Evolutionary conservation across 108 stramenopile genomes (phyloP).

Genomic region (Pseudonitzschia pungens): DNA sequence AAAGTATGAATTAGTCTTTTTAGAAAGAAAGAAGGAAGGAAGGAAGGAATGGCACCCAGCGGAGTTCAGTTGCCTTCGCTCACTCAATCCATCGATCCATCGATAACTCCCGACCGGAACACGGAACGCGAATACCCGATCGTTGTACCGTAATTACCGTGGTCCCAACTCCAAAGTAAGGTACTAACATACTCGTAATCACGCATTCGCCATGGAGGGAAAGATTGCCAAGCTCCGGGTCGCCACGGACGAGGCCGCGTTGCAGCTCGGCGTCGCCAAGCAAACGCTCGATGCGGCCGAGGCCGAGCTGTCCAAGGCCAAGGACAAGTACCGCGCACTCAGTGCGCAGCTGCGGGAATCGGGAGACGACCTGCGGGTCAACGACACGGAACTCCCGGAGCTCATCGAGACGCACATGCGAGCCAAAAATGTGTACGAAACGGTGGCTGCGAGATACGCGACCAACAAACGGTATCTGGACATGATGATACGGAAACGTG

Average conservation of each 20-base stretch:
- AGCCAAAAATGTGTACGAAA: slow-evolving; percentile 51
- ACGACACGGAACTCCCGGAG: slow-evolving; percentile 72
- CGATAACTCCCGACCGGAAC: too few relatives aligned
- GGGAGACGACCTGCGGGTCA: slow-evolving; percentile 51
- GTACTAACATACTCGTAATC: too few relatives aligned
- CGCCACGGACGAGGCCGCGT: slow-evolving; percentile 40
- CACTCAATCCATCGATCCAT: too few relatives aligned
- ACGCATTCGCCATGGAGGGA: slow-evolving; percentile 37
- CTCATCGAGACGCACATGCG: slow-evolving; percentile 44
- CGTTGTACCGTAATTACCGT: not conserved
- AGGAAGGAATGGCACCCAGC: too few relatives aligned
- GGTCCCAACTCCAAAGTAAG: too few relatives aligned
- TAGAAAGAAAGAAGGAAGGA: too few relatives aligned
- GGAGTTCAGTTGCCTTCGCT: too few relatives aligned
- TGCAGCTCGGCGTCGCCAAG: slow-evolving; percentile 19
- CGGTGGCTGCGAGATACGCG: slow-evolving; percentile 43
- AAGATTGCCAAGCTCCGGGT: slow-evolving; percentile 36
- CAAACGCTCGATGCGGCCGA: slow-evolving; percentile 26
- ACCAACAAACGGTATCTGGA: slow-evolving; percentile 60
- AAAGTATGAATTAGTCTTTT: too few relatives aligned
- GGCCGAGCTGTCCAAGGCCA: slow-evolving; percentile 43
- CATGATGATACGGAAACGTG: slow-evolving; percentile 26
- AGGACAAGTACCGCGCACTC: slow-evolving; percentile 44
- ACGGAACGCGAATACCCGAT: too few relatives aligned
- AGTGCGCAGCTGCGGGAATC: slow-evolving; percentile 1